A percentile compares a stretch with the other conserved stretches of the same genome.
phyloP scores from a whole-genome alignment of 495 filamentous ascomycete species.

The Lophiostoma macrostomum region DNA sequence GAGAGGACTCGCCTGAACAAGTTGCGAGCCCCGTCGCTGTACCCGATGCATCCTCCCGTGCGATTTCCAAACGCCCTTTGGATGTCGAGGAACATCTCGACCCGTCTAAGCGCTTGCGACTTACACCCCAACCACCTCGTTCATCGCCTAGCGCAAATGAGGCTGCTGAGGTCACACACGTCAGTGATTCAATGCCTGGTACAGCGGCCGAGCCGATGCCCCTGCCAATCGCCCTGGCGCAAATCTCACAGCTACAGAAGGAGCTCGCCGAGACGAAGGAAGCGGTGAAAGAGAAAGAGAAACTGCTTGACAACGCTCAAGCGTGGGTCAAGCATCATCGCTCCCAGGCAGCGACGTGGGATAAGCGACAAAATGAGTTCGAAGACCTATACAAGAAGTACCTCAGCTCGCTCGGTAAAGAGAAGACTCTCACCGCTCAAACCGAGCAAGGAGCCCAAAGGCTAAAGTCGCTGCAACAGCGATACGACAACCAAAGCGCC shows the following conservation, averaged over 20 bases:
- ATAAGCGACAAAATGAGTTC: constrained; percentile 7
- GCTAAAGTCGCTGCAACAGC: background rate
- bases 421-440: background rate
- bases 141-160: background rate
- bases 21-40: too few species aligned
- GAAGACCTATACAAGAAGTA: constrained; percentile 5
- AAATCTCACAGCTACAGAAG: constrained; percentile 7
- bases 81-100: constrained; percentile 14
- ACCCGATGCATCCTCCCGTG: background rate
- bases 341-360: background rate
- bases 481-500: constrained; percentile 7
- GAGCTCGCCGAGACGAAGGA: constrained; percentile 1
- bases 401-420: background rate
- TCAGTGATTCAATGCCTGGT: constrained; percentile 27
- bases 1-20: constrained; percentile 9
- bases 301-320: too few species aligned
- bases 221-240: too few species aligned
- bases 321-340: background rate
- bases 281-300: background rate
- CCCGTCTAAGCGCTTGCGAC: constrained; percentile 22
- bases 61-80: constrained; percentile 10
- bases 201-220: too few species aligned
- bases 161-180: constrained; percentile 9
- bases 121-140: constrained; percentile 24
- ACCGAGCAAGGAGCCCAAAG: background rate